Evolutionary conservation across 768 basidiomycete genomes (phyloP).

Genomic region (Lactarius sanguifluus): DNA sequence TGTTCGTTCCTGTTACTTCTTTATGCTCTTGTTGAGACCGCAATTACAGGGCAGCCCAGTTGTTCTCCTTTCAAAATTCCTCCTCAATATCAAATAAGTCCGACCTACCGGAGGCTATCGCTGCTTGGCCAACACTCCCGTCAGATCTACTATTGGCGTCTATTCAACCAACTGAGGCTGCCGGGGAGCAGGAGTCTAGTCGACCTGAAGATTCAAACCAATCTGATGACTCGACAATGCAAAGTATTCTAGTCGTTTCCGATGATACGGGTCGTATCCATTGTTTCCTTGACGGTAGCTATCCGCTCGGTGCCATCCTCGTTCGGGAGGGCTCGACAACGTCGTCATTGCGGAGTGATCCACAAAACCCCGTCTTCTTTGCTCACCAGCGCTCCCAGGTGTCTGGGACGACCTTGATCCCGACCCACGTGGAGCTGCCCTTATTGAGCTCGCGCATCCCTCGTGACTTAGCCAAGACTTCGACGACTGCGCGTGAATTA

Average conservation of each 20-base stretch:
- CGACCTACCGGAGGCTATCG: conserved; percentile 57
- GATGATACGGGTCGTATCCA: conserved; percentile 60
- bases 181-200: conserved; percentile 35
- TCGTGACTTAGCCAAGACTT: conserved; percentile 69
- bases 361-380: conserved; percentile 47
- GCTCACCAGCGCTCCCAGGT: conserved; percentile 43
- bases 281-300: conserved; percentile 74
- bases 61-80: conserved; percentile 78
- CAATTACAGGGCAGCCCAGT: conserved; percentile 60
- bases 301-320: conserved; percentile 58
- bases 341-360: conserved; percentile 48
- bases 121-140: conserved; percentile 66
- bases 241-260: conserved; percentile 60
- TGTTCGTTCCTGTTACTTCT: conserved; percentile 37
- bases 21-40: conserved; percentile 16
- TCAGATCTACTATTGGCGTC: conserved; percentile 58
- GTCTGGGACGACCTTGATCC: conserved; percentile 39
- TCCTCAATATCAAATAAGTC: conserved; percentile 50
- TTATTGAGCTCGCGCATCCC: conserved; percentile 54
- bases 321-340: conserved; percentile 37
- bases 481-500: conserved; percentile 68
- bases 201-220: conserved; percentile 43
- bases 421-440: conserved; percentile 52
- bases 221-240: conserved; percentile 50
- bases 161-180: conserved; percentile 47